Conservation (phyloP, 371 early-diverging fungal genomes). For the Actinomortierella ambigua region DNA sequence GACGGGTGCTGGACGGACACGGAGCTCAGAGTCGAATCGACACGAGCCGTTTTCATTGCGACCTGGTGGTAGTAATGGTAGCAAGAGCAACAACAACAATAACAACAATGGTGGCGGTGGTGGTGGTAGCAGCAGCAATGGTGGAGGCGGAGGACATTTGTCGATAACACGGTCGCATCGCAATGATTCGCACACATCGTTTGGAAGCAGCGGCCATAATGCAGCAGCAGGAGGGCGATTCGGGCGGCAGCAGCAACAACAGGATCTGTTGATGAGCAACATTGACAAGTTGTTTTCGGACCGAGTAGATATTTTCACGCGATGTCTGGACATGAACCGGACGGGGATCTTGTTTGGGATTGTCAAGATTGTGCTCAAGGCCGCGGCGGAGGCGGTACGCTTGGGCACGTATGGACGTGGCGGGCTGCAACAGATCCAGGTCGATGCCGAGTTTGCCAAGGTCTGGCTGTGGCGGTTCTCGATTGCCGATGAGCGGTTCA, state of each 20-base stretch:
- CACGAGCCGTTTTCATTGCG: constrained; percentile 25
- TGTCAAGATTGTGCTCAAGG: constrained; percentile 64
- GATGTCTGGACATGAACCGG: constrained; percentile 61
- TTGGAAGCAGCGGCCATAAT: constrained; percentile 13
- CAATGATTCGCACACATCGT: constrained; percentile 34
- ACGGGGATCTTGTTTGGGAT: constrained; percentile 55
- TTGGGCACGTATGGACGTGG: constrained; percentile 49
- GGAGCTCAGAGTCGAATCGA: constrained; percentile 41
- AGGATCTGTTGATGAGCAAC: constrained; percentile 56
- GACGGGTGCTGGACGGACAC: constrained; percentile 14
- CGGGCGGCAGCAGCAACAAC: constrained; percentile 35
- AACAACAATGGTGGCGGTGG: no score
- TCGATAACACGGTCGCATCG: constrained; percentile 8
- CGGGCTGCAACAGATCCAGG: constrained; percentile 63
- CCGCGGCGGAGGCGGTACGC: constrained; percentile 61
- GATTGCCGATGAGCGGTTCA: constrained; percentile 39
- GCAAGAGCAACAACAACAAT: constrained; percentile 18
- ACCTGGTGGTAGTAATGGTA: constrained; percentile 9
- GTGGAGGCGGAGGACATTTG: constrained; percentile 6
- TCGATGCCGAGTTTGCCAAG: constrained; percentile 64
- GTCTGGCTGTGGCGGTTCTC: constrained; percentile 51
- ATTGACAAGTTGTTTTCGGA: constrained; percentile 77
- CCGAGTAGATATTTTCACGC: constrained; percentile 61
- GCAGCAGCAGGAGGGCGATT: constrained; percentile 31
- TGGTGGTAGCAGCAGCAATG: constrained; percentile 7